Evolutionary conservation across 139 green algal genomes (phyloP).

Genomic region (Chlorella sorokiniana): DNA sequence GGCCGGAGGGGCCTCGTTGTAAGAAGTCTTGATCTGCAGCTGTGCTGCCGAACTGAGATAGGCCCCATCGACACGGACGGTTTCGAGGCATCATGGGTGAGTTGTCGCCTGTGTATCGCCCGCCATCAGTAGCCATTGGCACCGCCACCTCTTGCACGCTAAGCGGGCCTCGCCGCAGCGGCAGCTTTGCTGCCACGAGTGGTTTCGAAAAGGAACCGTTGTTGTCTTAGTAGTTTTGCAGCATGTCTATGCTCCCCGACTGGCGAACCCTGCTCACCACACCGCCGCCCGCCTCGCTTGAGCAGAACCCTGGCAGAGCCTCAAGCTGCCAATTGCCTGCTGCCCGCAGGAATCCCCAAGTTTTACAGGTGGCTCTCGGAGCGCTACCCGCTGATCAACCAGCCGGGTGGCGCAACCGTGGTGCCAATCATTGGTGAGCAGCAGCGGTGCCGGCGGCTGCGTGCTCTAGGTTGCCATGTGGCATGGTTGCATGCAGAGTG

Average conservation of each 20-base stretch:
- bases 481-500: too few relatives aligned
- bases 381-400: slow-evolving; percentile 94
- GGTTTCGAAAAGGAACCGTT: too few relatives aligned
- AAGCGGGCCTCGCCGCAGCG: too few relatives aligned
- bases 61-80: background rate
- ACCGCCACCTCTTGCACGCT: too few relatives aligned
- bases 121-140: too few relatives aligned
- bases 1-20: too few relatives aligned
- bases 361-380: slow-evolving; percentile 96
- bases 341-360: slow-evolving; percentile 89
- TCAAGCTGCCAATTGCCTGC: background rate
- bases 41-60: background rate
- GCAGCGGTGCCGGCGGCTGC: background rate
- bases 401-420: slow-evolving; percentile 71
- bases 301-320: background rate
- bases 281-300: background rate
- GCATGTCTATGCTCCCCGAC: too few relatives aligned
- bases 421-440: slow-evolving; percentile 47
- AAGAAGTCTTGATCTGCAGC: too few relatives aligned
- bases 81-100: background rate
- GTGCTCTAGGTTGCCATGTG: background rate
- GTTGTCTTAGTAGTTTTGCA: too few relatives aligned
- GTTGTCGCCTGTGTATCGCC: too few relatives aligned
- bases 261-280: too few relatives aligned
- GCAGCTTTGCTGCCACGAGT: too few relatives aligned